Evolutionary conservation across 441 rosid genomes (phyloP), one percentile per base, ranked within the genome.

Genomic region (Breynia disticha): DNA sequence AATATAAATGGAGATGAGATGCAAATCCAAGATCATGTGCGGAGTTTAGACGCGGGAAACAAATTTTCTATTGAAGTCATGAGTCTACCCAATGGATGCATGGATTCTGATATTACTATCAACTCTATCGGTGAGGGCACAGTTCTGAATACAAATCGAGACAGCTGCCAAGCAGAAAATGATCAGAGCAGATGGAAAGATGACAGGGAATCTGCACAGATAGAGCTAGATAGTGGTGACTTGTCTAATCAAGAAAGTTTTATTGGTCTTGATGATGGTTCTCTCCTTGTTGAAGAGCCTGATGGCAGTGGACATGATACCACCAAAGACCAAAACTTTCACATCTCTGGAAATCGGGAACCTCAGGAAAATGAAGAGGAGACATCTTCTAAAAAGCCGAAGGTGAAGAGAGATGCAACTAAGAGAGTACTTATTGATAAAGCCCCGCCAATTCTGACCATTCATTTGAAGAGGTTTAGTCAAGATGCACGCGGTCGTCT

Each of bases 381-480:
- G 57, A 68, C 60, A 49, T 68, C 70, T 55, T 71, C 67, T 1
- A 64, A 68, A 56, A 72, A 59, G 48, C 54, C 71, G 63, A 76
- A 80, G 45, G 95, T 81, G 57, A 93, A 86, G 80, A 77, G 97
- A 73, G 89, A 83, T 68, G 96, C 98, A 46, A 86, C 76, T 46
- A 93, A 88, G 72, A 81, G 88, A 65, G 83, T 83, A 61, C 85
- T 79, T 45, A 56, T 93, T 50, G 72, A 76, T 70, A 86, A 83
- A 69, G 82, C 79, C 4, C 98, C 98, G 8, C 87, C 84, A 45
- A 70, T 93, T 39, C 67, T 93, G 56, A 86, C 93, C 48, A 71
- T 93, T 62, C 98, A 93, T 75, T 72, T 93, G 60, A 88, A 93
- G 59, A 81, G 98, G 72, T 93, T 93, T 69, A 80, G 81, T 74